Evolutionary conservation across 1,284 basidiomycete genomes (phyloP).

Genomic region (Ustilago hordei): DNA sequence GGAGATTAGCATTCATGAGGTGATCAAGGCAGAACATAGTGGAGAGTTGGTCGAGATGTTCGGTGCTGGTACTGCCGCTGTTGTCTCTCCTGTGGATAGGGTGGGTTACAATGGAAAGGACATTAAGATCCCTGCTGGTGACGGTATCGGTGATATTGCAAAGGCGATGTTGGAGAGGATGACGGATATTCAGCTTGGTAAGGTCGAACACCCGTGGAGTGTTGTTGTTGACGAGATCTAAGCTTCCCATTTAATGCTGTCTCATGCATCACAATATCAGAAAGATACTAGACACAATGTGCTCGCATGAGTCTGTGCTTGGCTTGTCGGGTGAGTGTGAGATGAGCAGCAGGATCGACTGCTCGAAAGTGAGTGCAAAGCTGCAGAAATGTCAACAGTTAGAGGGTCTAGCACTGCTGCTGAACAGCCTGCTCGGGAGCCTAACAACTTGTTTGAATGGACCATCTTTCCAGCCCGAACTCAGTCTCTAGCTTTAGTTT

Average conservation of each 20-base stretch:
- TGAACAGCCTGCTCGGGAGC: no score
- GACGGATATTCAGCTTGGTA: conserved; percentile 88
- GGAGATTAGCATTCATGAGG: conserved; percentile 87
- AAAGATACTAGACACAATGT: neutral
- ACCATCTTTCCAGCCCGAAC: neutral
- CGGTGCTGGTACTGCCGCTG: conserved; percentile 79
- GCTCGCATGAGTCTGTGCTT: neutral
- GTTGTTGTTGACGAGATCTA: conserved; percentile 66
- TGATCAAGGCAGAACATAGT: conserved; percentile 78
- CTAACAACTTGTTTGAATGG: no score
- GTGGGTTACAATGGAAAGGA: conserved; percentile 88
- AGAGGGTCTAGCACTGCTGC: no score
- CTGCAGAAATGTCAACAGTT: no score
- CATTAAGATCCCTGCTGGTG: conserved; percentile 84
- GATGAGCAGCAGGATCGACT: neutral
- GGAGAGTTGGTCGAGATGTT: conserved; percentile 90
- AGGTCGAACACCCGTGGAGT: conserved; percentile 84
- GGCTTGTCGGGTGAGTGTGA: neutral
- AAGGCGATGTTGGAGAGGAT: conserved; percentile 85
- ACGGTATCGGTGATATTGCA: conserved; percentile 86
- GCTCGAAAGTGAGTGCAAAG: neutral
- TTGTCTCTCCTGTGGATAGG: conserved; percentile 75
- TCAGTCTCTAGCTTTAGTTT: neutral
- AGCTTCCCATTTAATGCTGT: neutral
- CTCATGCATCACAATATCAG: neutral